Conservation (phyloP, 768 basidiomycete species). For the Mycena capillaripes region DNA sequence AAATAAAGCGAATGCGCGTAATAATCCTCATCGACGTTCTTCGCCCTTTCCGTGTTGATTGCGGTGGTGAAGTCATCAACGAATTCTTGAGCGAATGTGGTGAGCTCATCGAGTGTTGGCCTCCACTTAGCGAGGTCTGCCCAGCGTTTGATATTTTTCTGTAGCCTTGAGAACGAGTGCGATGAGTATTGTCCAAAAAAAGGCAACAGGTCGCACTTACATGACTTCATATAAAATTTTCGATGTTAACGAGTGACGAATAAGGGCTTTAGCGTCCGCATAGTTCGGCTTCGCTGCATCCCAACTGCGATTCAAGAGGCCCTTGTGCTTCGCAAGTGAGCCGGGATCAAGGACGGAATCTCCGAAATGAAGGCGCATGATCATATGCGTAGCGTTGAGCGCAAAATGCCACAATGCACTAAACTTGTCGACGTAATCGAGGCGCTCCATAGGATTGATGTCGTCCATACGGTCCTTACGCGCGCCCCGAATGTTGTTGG, state of each 20-base stretch:
- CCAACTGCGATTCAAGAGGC: constrained; percentile 41
- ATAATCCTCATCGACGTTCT: no score
- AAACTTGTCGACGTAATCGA: constrained; percentile 41
- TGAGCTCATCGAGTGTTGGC: no score
- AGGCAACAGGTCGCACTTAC: neutral
- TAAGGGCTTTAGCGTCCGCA: constrained; percentile 35
- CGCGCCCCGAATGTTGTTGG: no score
- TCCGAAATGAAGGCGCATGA: constrained; percentile 44
- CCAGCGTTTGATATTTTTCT: no score
- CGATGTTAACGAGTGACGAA: constrained; percentile 36
- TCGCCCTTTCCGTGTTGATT: no score
- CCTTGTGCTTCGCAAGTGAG: constrained; percentile 45
- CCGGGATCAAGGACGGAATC: constrained; percentile 40
- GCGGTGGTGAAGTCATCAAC: no score
- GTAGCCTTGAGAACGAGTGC: no score
- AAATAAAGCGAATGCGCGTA: no score
- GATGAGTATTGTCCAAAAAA: no score
- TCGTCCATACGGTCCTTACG: constrained; percentile 41
- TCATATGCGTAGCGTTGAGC: constrained; percentile 40
- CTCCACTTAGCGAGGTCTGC: no score
- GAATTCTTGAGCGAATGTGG: no score
- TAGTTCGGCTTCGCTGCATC: constrained; percentile 45
- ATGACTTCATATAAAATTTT: constrained; percentile 33
- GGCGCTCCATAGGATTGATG: constrained; percentile 39
- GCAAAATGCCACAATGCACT: constrained; percentile 44